phyloP scores from a whole-genome alignment of 768 basidiomycete species.

The Boletellus emodensis region DNA sequence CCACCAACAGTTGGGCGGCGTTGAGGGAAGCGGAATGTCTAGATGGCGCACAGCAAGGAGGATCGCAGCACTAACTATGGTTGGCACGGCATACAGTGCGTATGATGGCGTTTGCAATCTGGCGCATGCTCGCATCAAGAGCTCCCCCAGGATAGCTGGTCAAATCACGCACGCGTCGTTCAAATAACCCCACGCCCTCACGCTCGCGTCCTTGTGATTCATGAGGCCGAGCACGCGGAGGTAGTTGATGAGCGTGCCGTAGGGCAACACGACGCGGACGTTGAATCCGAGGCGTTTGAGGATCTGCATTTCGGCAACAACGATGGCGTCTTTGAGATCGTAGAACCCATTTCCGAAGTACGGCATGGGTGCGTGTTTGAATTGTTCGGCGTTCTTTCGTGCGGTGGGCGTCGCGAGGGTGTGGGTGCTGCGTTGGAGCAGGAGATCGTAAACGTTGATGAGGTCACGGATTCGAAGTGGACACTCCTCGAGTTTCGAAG shows the following conservation, averaged over 20 bases:
- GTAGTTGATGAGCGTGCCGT: slow-evolving; percentile 94
- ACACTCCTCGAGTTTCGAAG: slow-evolving; percentile 91
- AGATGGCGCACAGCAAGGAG: slow-evolving; percentile 72
- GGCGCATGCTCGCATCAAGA: background rate
- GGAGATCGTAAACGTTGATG: slow-evolving; percentile 89
- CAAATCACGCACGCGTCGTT: slow-evolving; percentile 84
- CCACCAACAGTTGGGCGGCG: slow-evolving; percentile 82
- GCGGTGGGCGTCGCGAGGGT: slow-evolving; percentile 28
- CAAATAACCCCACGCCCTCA: slow-evolving; percentile 87
- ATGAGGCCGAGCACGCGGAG: slow-evolving; percentile 85
- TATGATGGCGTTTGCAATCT: slow-evolving; percentile 95
- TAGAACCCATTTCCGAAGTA: slow-evolving; percentile 90
- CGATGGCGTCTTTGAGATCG: slow-evolving; percentile 89
- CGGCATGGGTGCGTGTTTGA: slow-evolving; percentile 80
- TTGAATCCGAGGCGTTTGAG: slow-evolving; percentile 95
- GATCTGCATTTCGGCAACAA: slow-evolving; percentile 96
- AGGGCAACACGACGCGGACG: slow-evolving; percentile 88
- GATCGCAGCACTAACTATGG: slow-evolving; percentile 88
- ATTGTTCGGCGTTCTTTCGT: slow-evolving; percentile 27
- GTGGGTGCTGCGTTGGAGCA: slow-evolving; percentile 72
- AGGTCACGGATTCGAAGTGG: slow-evolving; percentile 90
- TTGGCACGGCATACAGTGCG: slow-evolving; percentile 82
- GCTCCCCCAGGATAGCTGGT: background rate
- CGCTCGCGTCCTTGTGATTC: slow-evolving; percentile 62
- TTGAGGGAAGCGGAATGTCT: slow-evolving; percentile 69